phyloP scores from a whole-genome alignment of 2,329 filamentous ascomycete species.

The Ciborinia camelliae region DNA sequence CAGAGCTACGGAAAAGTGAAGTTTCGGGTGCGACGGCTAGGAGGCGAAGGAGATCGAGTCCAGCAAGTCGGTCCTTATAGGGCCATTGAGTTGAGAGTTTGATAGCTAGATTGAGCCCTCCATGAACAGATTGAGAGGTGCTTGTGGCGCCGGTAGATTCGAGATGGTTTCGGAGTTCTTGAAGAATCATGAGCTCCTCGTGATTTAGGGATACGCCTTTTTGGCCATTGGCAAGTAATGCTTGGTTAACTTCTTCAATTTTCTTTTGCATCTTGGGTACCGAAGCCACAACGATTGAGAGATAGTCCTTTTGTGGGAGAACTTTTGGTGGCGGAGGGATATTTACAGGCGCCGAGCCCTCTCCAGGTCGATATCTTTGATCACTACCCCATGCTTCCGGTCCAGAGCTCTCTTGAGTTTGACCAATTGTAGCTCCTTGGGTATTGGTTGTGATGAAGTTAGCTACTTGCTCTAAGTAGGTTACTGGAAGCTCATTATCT shows the following conservation, averaged over 20 bases:
- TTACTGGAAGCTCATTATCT: slow-evolving; percentile 81
- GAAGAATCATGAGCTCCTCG: slow-evolving; percentile 62
- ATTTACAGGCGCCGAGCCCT: slow-evolving; percentile 44
- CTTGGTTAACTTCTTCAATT: slow-evolving; percentile 69
- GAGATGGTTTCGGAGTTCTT: slow-evolving; percentile 59
- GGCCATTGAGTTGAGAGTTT: slow-evolving; percentile 79
- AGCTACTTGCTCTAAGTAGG: slow-evolving; percentile 86
- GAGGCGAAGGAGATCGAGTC: slow-evolving; percentile 83
- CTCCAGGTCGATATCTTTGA: slow-evolving; percentile 72
- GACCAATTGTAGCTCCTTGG: slow-evolving; percentile 77
- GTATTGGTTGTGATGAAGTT: slow-evolving; percentile 92
- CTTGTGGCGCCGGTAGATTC: slow-evolving; percentile 46
- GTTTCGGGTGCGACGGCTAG: slow-evolving; percentile 65
- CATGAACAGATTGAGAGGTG: slow-evolving; percentile 46
- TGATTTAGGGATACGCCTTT: slow-evolving; percentile 74
- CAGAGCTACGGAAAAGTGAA: slow-evolving; percentile 56
- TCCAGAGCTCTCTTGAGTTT: slow-evolving; percentile 46
- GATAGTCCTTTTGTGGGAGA: slow-evolving; percentile 75
- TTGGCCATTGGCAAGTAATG: slow-evolving; percentile 65
- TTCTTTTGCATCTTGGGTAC: slow-evolving; percentile 70
- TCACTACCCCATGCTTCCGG: slow-evolving; percentile 74
- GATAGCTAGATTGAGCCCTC: slow-evolving; percentile 61
- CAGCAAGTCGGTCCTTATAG: slow-evolving; percentile 73
- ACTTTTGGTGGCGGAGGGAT: slow-evolving; percentile 48
- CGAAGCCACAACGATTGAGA: slow-evolving; percentile 74